phyloP scores from a whole-genome alignment of 108 stramenopile species.

The Pseudonitzschia pungens region DNA sequence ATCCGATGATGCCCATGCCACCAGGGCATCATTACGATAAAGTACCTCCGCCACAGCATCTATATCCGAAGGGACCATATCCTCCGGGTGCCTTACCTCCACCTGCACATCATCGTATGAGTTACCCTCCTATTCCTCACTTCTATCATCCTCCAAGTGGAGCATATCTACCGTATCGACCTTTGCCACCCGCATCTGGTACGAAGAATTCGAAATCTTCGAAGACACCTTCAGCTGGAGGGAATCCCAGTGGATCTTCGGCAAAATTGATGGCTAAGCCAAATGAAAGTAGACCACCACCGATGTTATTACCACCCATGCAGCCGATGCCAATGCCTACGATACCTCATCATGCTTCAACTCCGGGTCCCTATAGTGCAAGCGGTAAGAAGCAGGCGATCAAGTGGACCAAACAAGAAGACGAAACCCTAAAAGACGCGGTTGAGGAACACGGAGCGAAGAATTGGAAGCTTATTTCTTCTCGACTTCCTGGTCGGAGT shows the following conservation, averaged over 20 bases:
- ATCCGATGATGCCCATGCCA: constrained; percentile 49
- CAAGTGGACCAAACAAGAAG: constrained; percentile 65
- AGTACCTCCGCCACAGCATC: constrained; percentile 21
- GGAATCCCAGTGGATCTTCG: constrained; percentile 4
- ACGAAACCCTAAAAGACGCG: constrained; percentile 55
- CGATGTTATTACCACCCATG: constrained; percentile 21
- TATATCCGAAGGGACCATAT: constrained; percentile 31
- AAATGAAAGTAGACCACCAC: constrained; percentile 14
- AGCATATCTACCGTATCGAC: constrained; percentile 17
- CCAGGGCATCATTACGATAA: constrained; percentile 19
- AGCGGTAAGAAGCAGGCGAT: constrained; percentile 38
- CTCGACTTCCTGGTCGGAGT: constrained; percentile 47
- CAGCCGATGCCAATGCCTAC: constrained; percentile 3
- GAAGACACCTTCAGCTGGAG: constrained; percentile 14
- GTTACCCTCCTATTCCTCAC: constrained; percentile 30
- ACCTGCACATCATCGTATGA: constrained; percentile 32
- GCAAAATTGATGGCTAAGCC: constrained; percentile 1
- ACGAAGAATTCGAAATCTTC: constrained; percentile 13
- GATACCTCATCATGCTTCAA: constrained; percentile 11
- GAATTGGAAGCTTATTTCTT: constrained; percentile 75
- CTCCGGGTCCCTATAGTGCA: constrained; percentile 5
- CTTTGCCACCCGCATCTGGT: constrained; percentile 16
- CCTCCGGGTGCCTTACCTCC: background rate
- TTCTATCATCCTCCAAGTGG: constrained; percentile 34
- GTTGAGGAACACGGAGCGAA: constrained; percentile 64